Evolutionary conservation across 139 green algal species (phyloP).

Genomic region (Chlamydomonas schloesseri): DNA sequence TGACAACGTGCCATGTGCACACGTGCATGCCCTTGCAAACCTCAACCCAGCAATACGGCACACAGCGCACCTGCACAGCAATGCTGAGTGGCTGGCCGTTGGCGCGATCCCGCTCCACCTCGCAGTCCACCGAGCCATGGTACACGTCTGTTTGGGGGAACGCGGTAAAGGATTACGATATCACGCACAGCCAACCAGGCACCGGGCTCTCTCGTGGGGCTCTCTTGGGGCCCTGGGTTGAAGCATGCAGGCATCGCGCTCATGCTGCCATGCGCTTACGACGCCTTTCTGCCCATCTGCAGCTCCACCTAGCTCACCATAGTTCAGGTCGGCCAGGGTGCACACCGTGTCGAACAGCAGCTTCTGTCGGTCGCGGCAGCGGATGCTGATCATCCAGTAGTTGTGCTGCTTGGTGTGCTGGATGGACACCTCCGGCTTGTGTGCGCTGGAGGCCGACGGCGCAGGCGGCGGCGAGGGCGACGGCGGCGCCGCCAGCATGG

Average conservation of each 20-base stretch:
- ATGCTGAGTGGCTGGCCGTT: constrained; percentile 14
- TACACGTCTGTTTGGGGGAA: constrained; percentile 82
- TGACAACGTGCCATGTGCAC: too few species aligned
- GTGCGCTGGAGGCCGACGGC: neutral
- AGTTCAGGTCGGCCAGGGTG: constrained; percentile 88
- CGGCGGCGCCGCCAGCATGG: constrained; percentile 12
- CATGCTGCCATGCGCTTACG: too few species aligned
- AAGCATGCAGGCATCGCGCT: too few species aligned
- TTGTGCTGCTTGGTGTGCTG: constrained; percentile 38
- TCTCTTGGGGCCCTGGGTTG: too few species aligned
- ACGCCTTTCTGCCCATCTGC: too few species aligned
- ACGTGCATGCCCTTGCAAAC: too few species aligned
- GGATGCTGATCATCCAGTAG: constrained; percentile 84
- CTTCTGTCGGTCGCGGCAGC: constrained; percentile 85
- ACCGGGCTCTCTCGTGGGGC: too few species aligned
- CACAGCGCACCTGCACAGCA: constrained; percentile 26
- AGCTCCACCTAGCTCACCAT: constrained; percentile 41
- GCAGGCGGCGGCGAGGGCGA: constrained; percentile 6
- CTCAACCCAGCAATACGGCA: too few species aligned
- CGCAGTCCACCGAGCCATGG: constrained; percentile 84
- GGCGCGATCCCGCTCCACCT: neutral
- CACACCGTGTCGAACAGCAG: constrained; percentile 87
- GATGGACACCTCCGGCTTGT: constrained; percentile 35
- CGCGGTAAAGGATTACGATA: too few species aligned
- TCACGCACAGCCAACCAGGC: too few species aligned